Conservation (phyloP, 139 green algal genomes). For the Zygnema circumcarinatum region DNA sequence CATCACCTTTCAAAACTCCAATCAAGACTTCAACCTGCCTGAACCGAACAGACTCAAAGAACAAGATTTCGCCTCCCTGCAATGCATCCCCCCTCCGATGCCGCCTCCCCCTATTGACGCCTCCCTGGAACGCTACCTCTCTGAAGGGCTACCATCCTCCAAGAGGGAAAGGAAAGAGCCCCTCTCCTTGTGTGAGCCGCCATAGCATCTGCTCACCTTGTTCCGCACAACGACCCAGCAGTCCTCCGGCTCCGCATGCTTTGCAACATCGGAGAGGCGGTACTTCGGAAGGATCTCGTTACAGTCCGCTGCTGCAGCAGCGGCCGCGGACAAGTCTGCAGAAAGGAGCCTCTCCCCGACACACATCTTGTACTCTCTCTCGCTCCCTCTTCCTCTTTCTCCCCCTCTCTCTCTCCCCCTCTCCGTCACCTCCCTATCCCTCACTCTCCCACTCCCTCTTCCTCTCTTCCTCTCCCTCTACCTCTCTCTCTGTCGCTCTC, state of each 20-base stretch:
- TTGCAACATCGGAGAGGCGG: conserved; percentile 54
- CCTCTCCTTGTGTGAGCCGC: too few relatives aligned
- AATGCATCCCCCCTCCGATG: too few relatives aligned
- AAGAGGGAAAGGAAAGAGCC: too few relatives aligned
- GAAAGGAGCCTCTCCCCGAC: neutral
- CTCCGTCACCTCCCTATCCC: neutral
- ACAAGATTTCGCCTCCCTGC: too few relatives aligned
- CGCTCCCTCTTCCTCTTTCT: neutral
- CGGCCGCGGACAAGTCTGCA: neutral
- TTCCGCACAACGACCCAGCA: conserved; percentile 63
- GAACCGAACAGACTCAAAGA: too few relatives aligned
- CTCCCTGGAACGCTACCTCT: too few relatives aligned
- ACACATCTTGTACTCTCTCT: conserved; percentile 19
- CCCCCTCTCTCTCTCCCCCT: neutral
- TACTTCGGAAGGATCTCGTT: conserved; percentile 11
- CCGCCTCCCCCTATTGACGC: too few relatives aligned
- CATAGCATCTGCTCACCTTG: conserved; percentile 60
- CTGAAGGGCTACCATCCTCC: too few relatives aligned
- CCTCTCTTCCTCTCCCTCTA: neutral
- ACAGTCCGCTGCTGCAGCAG: neutral
- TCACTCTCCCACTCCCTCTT: too few relatives aligned
- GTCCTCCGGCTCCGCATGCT: conserved; percentile 59
- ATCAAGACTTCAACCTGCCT: too few relatives aligned
- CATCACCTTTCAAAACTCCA: too few relatives aligned
- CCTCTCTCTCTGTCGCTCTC: neutral